Evolutionary conservation across 2,329 filamentous ascomycete species (phyloP).

Genomic region (Scytalidium sp.): DNA sequence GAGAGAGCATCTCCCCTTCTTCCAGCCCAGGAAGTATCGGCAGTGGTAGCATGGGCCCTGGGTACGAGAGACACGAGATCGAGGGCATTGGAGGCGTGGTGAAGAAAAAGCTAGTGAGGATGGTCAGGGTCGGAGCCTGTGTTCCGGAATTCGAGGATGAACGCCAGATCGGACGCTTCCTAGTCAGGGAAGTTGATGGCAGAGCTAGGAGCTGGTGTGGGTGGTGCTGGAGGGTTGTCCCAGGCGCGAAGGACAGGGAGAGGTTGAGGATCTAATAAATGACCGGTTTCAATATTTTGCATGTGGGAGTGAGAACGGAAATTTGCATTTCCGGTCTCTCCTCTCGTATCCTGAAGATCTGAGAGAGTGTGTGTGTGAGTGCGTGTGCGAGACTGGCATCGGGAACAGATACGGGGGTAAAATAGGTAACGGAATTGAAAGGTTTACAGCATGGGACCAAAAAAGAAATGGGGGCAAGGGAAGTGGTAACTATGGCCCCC

Average conservation of each 20-base stretch:
- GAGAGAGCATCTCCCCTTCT: slow-evolving; percentile 19
- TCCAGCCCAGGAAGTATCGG: slow-evolving; percentile 18
- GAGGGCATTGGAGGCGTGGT: slow-evolving; percentile 86
- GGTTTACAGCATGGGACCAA: too few species aligned
- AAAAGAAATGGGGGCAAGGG: too few species aligned
- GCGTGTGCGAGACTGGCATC: too few species aligned
- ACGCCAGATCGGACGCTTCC: slow-evolving; percentile 58
- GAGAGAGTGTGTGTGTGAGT: too few species aligned
- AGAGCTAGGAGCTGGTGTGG: slow-evolving; percentile 80
- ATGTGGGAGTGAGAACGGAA: too few species aligned
- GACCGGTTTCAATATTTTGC: background rate
- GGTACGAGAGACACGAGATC: slow-evolving; percentile 84
- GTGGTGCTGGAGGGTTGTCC: slow-evolving; percentile 81
- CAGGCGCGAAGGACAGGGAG: slow-evolving; percentile 45
- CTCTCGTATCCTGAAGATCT: too few species aligned
- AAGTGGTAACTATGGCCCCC: too few species aligned
- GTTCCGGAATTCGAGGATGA: slow-evolving; percentile 87
- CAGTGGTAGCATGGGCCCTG: slow-evolving; percentile 54
- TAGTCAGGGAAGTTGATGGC: slow-evolving; percentile 69
- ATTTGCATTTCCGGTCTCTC: too few species aligned
- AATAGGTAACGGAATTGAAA: too few species aligned
- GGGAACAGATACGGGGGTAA: too few species aligned
- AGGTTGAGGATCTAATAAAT: slow-evolving; percentile 2
- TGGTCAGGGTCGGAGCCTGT: slow-evolving; percentile 76
- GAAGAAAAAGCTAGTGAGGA: slow-evolving; percentile 83